Evolutionary conservation across 2,329 filamentous ascomycete genomes (phyloP), one percentile per base, ranked within the genome.

Genomic region (Bipolaris gigantea): DNA sequence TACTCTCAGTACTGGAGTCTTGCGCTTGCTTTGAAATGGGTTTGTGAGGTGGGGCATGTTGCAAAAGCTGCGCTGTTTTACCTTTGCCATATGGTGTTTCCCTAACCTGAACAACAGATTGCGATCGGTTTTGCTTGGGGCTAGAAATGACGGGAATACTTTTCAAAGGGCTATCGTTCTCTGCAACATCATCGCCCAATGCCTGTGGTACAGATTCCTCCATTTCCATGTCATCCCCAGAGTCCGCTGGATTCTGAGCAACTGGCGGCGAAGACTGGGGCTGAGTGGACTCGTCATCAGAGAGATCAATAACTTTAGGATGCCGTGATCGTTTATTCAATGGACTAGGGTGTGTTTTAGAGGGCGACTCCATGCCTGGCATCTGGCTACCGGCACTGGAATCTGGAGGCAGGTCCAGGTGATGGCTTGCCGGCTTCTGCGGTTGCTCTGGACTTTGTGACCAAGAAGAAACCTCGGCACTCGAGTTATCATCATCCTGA

Each of bases 211-310:
- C 50, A 5, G 44, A 59, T 3, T 53, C 55, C 40, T 71, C 65
- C 60, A 72, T 57, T 11, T 72, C 69, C 61, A 69, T 69, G 1
- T 72, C 69, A 3, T 65, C 60, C 15, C 70, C 68, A n/a, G 53
- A 59, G 44, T 61, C 60, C 3, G 42, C 9, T 21, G 48, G 38
- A 8, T 23, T 36, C 13, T 48, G 47, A 13, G 19, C 36, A 38
- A 15, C 35, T 11, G 55, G 62, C n/a, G 63, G 63, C 2, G 68
- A 69, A 3, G 63, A 70, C 4, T 55, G 49, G 5, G 48, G 62
- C 10, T 21, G 38, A 19, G 27, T 45, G 6, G 40, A 11, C 19
- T 56, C 33, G n/a, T 62, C 55, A 10, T 61, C 48, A 7, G 59
- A 63, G 9, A 61, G 57, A 13, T 53, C 30, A 13, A 60, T 46